Evolutionary conservation across 345 rosid species (phyloP).

Genomic region (Hibiscus tridactylites): DNA sequence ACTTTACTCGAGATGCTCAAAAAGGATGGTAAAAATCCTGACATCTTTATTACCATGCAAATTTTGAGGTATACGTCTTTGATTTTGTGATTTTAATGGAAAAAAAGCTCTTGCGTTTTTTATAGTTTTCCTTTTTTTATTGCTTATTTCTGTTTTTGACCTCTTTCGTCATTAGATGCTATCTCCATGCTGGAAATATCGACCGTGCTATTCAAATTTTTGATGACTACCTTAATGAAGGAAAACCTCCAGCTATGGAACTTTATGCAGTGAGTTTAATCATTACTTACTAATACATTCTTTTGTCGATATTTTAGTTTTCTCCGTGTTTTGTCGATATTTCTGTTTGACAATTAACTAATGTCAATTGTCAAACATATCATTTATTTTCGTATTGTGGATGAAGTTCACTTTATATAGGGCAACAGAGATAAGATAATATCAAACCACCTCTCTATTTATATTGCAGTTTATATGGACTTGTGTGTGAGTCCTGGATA

Average conservation of each 20-base stretch:
- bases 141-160: slow-evolving; percentile 8
- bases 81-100: slow-evolving; percentile 2
- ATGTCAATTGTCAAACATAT: neutral
- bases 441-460: neutral
- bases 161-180: slow-evolving; percentile 45
- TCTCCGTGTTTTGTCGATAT: neutral
- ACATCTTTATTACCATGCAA: slow-evolving; percentile 53
- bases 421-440: neutral
- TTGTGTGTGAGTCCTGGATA: neutral
- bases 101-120: neutral
- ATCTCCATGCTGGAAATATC: slow-evolving; percentile 61
- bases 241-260: slow-evolving; percentile 40
- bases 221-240: slow-evolving; percentile 50
- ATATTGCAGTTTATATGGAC: neutral
- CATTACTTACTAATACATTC: neutral
- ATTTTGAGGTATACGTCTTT: slow-evolving; percentile 48
- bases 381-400: neutral
- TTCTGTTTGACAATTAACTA: neutral
- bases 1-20: slow-evolving; percentile 72
- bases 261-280: slow-evolving; percentile 54
- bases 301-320: neutral
- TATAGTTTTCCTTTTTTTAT: neutral
- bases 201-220: slow-evolving; percentile 55
- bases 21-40: slow-evolving; percentile 58
- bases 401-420: neutral